A percentile compares a stretch with the other conserved stretches of the same genome.
phyloP scores from a whole-genome alignment of 2,329 filamentous ascomycete genomes.

The Alternaria ventricosa region DNA sequence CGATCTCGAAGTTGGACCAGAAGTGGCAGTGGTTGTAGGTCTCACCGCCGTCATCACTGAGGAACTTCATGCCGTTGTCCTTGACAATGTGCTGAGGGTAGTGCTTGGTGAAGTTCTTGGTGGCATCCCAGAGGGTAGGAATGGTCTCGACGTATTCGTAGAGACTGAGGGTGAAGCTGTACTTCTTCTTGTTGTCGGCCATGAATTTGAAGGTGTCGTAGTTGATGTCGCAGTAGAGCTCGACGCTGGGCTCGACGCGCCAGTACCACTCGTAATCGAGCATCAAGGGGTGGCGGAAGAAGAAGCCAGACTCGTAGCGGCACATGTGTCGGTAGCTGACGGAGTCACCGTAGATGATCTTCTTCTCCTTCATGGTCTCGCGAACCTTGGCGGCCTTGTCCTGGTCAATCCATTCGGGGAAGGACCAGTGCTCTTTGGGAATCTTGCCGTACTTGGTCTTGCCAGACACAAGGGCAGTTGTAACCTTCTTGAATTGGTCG shows the following conservation, averaged over 20 bases:
- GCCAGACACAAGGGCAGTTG: conserved; percentile 86
- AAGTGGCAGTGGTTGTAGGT: conserved; percentile 98
- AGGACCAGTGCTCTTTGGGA: conserved; percentile 93
- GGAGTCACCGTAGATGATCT: conserved; percentile 98
- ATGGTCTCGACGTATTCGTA: conserved; percentile 98
- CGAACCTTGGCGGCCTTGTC: conserved; percentile 89
- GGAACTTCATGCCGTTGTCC: conserved; percentile 86
- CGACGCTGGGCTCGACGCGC: conserved; percentile 96
- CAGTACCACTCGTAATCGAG: conserved; percentile 99
- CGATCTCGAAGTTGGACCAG: conserved; percentile 99
- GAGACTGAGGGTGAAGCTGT: conserved; percentile 93
- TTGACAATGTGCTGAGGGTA: conserved; percentile 86
- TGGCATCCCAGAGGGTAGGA: conserved; percentile 91
- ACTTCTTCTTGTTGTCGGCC: conserved; percentile 96
- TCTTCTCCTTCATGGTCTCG: conserved; percentile 89
- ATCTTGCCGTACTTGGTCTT: conserved; percentile 92
- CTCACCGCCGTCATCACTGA: conserved; percentile 89
- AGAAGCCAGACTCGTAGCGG: conserved; percentile 98
- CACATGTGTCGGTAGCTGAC: conserved; percentile 99
- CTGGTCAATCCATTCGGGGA: conserved; percentile 93
- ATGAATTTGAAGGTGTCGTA: conserved; percentile 98
- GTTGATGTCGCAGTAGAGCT: conserved; percentile 93
- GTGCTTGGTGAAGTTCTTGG: conserved; percentile 90
- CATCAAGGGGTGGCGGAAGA: conserved; percentile 95
- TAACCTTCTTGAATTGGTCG: conserved; percentile 91